phyloP scores from a whole-genome alignment of 257 asterid species.

The Vinca minor region DNA sequence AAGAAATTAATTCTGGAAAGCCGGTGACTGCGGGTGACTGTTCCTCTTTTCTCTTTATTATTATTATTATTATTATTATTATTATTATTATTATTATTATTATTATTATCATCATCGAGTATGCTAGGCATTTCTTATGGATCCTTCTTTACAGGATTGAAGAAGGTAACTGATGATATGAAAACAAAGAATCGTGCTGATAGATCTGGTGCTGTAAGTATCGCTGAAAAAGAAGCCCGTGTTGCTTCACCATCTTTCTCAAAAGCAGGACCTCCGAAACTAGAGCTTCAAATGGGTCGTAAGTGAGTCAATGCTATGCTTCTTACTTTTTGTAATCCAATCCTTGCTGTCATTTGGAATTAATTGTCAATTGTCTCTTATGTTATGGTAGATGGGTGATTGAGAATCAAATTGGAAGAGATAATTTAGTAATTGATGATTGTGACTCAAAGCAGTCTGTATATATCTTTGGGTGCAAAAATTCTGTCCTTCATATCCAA shows the following conservation, averaged over 20 bases:
- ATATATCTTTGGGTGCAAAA: constrained; percentile 82
- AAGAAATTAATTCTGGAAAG: constrained; percentile 77
- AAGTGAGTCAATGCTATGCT: constrained; percentile 54
- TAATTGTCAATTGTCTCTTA: constrained; percentile 13
- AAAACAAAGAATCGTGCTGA: constrained; percentile 80
- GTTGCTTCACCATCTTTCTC: constrained; percentile 49
- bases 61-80: constrained; percentile 1
- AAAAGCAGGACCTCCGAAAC: constrained; percentile 76
- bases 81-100: constrained; percentile 5
- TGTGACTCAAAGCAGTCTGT: constrained; percentile 95
- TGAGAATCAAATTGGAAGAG: constrained; percentile 85
- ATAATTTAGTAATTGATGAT: constrained; percentile 76
- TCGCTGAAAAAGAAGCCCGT: constrained; percentile 49
- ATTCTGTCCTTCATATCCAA: constrained; percentile 80
- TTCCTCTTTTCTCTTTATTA: neutral
- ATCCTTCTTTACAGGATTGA: constrained; percentile 47
- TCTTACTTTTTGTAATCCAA: constrained; percentile 4
- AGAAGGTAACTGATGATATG: constrained; percentile 91
- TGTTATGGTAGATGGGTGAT: constrained; percentile 78
- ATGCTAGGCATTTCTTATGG: constrained; percentile 10
- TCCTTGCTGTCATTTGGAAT: constrained; percentile 14
- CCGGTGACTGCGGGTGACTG: constrained; percentile 66
- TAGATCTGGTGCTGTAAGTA: constrained; percentile 57
- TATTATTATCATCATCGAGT: neutral
- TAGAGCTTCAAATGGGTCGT: constrained; percentile 99